Evolutionary conservation across 78 protist species (phyloP).

Genomic region (Emiliania huxleyi): DNA sequence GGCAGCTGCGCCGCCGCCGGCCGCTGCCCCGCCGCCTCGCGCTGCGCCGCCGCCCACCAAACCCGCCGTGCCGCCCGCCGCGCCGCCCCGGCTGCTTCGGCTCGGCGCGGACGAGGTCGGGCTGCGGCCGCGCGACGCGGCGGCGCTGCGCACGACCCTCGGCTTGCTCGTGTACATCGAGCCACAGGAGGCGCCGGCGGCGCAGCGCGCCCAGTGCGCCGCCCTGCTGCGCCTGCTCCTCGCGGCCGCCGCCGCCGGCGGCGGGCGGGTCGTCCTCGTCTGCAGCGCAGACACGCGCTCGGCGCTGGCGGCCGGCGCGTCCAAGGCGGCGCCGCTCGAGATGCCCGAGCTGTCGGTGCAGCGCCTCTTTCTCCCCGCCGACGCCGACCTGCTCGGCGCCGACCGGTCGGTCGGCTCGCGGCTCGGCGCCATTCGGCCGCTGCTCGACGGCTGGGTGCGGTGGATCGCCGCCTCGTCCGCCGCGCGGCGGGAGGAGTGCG

Average conservation of each 20-base stretch:
- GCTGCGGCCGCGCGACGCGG: neutral
- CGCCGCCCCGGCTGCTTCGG: neutral
- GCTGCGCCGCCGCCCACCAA: too few relatives aligned
- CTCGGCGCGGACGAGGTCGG: neutral
- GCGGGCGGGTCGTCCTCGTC: slow-evolving; percentile 5
- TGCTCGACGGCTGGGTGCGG: neutral
- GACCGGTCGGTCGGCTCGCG: neutral
- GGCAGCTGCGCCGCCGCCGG: too few relatives aligned
- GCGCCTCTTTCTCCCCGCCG: neutral
- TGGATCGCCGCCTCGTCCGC: neutral
- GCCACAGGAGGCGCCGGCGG: neutral
- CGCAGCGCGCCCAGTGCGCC: neutral
- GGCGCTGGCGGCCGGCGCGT: slow-evolving; percentile 7
- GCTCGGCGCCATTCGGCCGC: neutral
- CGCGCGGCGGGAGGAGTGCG: neutral
- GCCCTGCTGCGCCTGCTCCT: neutral
- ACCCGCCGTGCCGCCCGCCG: neutral
- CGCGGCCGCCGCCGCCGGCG: neutral
- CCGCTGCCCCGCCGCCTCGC: too few relatives aligned
- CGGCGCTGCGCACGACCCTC: neutral
- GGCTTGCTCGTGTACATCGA: neutral
- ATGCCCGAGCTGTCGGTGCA: neutral
- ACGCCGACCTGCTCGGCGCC: neutral
- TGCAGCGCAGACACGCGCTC: neutral
- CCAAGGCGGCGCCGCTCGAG: slow-evolving; percentile 38